Percentiles rank a stretch among this genome's conserved stretches.
These are phyloP conservation scores for Kodamaea fungicola DNA, from an alignment of 1,139 yeast species.

Conservation along the genomic window DNA sequence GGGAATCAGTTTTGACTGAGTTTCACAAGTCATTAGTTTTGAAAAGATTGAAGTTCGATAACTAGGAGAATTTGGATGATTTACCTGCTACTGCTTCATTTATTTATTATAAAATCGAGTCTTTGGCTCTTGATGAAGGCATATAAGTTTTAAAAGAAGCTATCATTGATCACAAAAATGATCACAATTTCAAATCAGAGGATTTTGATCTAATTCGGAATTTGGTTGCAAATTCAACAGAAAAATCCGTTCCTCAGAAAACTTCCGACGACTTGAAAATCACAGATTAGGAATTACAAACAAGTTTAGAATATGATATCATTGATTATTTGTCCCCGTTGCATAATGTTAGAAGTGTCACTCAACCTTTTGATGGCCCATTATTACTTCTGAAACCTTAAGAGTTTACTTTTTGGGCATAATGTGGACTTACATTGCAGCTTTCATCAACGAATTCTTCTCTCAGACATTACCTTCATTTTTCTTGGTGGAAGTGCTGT, in stretches of 20 bases:
- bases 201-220: conserved; percentile 12
- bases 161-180: conserved; percentile 18
- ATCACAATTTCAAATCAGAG: conserved; percentile 20
- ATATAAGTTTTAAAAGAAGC: conserved; percentile 17
- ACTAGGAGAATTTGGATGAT: conserved; percentile 24
- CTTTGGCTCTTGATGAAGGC: conserved; percentile 14
- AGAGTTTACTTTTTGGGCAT: conserved; percentile 54
- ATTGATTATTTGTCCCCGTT: conserved; percentile 56
- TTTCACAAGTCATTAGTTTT: conserved; percentile 27
- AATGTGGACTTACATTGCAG: conserved; percentile 53
- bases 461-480: conserved; percentile 52
- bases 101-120: conserved; percentile 20
- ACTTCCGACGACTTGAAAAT: no score
- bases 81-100: conserved; percentile 25
- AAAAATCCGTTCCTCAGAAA: no score
- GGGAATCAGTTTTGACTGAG: conserved; percentile 24
- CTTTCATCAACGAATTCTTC: conserved; percentile 58
- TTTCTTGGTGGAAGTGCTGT: conserved; percentile 43
- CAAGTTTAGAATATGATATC: conserved; percentile 19
- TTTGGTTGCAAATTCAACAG: conserved; percentile 5
- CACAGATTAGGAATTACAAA: conserved; percentile 13
- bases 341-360: conserved; percentile 59
- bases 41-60: conserved; percentile 25
- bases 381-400: conserved; percentile 49
- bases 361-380: conserved; percentile 52